A percentile compares a stretch with the other conserved stretches of the same genome.
Evolutionary conservation across 495 filamentous ascomycete species (phyloP).

Genomic region (Xylaria grammica): DNA sequence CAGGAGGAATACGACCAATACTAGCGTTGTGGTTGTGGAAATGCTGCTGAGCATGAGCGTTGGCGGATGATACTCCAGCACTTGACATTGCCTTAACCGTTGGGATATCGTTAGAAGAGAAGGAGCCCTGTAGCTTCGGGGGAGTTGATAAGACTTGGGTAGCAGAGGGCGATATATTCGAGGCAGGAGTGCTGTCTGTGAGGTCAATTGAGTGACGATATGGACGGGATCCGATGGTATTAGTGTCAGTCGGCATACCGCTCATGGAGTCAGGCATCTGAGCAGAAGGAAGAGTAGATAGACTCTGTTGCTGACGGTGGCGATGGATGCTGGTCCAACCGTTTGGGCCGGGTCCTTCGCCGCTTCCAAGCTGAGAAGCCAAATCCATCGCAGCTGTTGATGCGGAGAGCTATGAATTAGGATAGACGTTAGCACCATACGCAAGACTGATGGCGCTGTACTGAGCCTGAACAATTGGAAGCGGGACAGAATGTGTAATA

Average conservation of each 20-base stretch:
- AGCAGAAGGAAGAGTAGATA: conserved; percentile 66
- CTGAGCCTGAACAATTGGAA: neutral
- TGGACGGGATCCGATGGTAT: conserved; percentile 50
- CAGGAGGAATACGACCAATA: conserved; percentile 75
- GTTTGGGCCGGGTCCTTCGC: conserved; percentile 57
- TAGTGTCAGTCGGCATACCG: conserved; percentile 37
- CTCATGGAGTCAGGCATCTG: conserved; percentile 37
- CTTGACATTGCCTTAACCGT: conserved; percentile 67
- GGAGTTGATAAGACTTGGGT: conserved; percentile 56
- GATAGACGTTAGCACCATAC: neutral
- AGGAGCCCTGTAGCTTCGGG: conserved; percentile 82
- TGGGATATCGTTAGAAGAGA: conserved; percentile 89
- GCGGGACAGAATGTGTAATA: neutral
- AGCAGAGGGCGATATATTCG: conserved; percentile 43
- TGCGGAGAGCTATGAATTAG: conserved; percentile 65
- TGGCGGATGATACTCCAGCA: conserved; percentile 37
- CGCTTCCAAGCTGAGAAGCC: conserved; percentile 70
- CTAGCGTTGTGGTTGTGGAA: conserved; percentile 83
- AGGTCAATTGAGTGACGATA: conserved; percentile 63
- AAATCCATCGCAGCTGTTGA: conserved; percentile 84
- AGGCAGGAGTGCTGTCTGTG: conserved; percentile 32
- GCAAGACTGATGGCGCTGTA: too few relatives aligned
- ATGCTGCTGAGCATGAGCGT: conserved; percentile 76
- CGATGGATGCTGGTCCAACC: conserved; percentile 71
- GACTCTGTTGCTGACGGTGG: conserved; percentile 82